Evolutionary conservation across 768 basidiomycete genomes (phyloP).

Genomic region (Lentinula lateritia): DNA sequence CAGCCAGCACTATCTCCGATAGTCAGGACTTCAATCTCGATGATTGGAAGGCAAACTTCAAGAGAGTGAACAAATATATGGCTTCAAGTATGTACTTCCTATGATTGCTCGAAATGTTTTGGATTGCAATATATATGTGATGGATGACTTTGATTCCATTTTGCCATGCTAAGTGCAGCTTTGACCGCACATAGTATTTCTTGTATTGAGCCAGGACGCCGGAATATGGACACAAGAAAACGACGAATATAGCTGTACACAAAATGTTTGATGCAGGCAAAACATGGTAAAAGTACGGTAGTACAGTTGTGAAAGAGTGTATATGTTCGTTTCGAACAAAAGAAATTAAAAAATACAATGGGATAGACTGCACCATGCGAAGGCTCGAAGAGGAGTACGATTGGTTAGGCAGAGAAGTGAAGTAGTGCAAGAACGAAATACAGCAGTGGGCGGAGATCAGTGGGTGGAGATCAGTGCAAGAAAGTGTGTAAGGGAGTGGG

Average conservation of each 20-base stretch:
- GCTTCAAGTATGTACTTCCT: conserved; percentile 1
- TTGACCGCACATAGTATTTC: too few relatives aligned
- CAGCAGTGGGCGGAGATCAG: not conserved
- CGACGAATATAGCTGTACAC: too few relatives aligned
- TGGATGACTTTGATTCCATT: too few relatives aligned
- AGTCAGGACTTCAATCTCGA: not conserved
- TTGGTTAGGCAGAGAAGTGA: not conserved
- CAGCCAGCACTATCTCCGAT: not conserved
- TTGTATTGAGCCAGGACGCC: too few relatives aligned
- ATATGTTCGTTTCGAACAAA: not conserved
- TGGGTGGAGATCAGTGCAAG: not conserved
- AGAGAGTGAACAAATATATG: not conserved
- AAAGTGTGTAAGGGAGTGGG: not conserved
- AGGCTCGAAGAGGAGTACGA: not conserved
- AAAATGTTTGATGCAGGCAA: too few relatives aligned
- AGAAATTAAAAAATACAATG: not conserved
- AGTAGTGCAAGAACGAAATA: not conserved
- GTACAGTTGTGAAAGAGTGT: not conserved
- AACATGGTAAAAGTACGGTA: not conserved
- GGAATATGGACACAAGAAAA: too few relatives aligned
- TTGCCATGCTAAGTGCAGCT: too few relatives aligned
- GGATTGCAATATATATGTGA: too few relatives aligned
- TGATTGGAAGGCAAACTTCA: conserved; percentile 4
- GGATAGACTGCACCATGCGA: too few relatives aligned
- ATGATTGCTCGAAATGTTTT: not conserved